A percentile compares a stretch with the other conserved stretches of the same genome.
Evolutionary conservation across 176 grass and related monocot genomes (phyloP).

Genomic region (Secale cereale): DNA sequence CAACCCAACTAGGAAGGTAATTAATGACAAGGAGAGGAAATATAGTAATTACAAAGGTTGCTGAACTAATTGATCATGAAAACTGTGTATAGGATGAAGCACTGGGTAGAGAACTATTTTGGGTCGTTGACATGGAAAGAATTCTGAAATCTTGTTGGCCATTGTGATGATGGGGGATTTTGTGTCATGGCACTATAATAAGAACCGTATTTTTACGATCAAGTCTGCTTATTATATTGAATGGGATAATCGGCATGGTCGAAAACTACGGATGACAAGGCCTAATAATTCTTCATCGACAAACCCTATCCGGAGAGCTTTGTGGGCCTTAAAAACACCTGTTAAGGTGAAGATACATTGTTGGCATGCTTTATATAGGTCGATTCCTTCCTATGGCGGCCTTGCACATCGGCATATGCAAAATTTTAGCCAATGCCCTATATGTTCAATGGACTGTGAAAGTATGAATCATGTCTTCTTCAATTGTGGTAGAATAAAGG

Average conservation of each 20-base stretch:
- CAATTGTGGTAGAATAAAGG: not conserved
- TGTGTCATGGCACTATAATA: not conserved
- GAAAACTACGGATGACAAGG: not conserved
- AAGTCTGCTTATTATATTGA: not conserved
- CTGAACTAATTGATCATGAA: not conserved
- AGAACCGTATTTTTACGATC: not conserved
- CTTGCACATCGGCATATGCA: not conserved
- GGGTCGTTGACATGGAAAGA: not conserved
- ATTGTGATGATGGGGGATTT: not conserved
- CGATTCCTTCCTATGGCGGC: not conserved
- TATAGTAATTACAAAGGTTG: not conserved
- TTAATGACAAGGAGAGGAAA: not conserved
- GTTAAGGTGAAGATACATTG: not conserved
- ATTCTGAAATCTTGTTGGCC: too few species aligned
- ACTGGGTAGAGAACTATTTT: too few species aligned
- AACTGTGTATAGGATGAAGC: too few species aligned
- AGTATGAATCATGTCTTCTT: not conserved
- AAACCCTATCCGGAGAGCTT: not conserved
- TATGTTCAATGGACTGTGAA: not conserved
- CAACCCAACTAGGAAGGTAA: not conserved
- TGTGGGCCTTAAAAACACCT: not conserved
- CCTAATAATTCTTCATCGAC: not conserved
- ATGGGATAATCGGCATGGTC: not conserved
- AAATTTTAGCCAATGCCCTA: not conserved
- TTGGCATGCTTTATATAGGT: too few species aligned